Conservation (phyloP, 306 rosid genomes). For the Ceratonia siliqua region DNA sequence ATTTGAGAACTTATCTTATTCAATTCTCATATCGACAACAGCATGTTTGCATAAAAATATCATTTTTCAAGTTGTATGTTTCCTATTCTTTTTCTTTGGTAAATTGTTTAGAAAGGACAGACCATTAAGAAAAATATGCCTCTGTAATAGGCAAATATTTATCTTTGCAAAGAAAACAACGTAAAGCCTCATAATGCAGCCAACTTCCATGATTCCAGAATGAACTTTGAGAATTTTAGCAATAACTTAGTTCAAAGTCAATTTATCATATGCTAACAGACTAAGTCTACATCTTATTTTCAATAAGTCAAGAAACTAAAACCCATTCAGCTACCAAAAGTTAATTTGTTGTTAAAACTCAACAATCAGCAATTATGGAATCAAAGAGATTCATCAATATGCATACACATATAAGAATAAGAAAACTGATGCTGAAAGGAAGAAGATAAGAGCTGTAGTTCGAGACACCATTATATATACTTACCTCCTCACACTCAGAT, state of each 20-base stretch:
- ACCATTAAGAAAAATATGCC: background rate
- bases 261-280: constrained; percentile 12
- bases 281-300: constrained; percentile 9
- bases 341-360: constrained; percentile 17
- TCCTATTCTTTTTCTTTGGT: no score
- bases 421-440: background rate
- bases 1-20: background rate
- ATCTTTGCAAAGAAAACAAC: background rate
- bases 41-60: background rate
- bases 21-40: background rate
- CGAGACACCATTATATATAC: background rate
- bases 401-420: constrained; percentile 12
- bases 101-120: background rate
- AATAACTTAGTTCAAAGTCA: constrained; percentile 3
- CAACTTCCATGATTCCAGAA: background rate
- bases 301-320: constrained; percentile 12
- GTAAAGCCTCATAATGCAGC: background rate
- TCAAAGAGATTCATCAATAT: background rate
- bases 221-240: constrained; percentile 13
- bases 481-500: constrained; percentile 82
- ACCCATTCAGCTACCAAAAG: background rate
- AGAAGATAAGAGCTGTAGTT: background rate
- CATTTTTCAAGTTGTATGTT: background rate
- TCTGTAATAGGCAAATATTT: background rate
- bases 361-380: background rate